These are phyloP conservation scores for Glonium stellatum DNA, from an alignment of 495 filamentous ascomycete species.

Conservation along the genomic window DNA sequence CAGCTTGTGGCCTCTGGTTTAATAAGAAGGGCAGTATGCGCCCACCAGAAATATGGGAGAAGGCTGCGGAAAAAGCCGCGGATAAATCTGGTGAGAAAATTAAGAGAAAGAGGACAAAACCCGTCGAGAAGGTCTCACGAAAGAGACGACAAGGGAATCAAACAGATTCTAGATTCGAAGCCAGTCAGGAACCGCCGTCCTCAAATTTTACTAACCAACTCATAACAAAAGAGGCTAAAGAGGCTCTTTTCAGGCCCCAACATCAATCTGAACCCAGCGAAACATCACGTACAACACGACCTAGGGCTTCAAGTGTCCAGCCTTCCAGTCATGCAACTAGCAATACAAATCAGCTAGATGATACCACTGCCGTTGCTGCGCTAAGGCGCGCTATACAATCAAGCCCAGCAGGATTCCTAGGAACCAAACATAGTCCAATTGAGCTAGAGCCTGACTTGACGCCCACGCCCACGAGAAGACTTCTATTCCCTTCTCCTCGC, in stretches of 20 bases:
- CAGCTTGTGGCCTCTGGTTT: slow-evolving; percentile 88
- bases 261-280: not conserved
- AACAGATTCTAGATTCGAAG: slow-evolving; percentile 14
- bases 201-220: not conserved
- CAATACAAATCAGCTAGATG: slow-evolving; percentile 30
- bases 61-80: slow-evolving; percentile 37
- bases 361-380: slow-evolving; percentile 51
- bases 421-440: slow-evolving; percentile 60
- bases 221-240: not conserved
- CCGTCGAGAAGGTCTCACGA: slow-evolving; percentile 9
- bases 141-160: slow-evolving; percentile 15
- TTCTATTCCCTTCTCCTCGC: slow-evolving; percentile 61
- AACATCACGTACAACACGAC: not conserved
- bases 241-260: not conserved
- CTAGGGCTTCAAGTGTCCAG: slow-evolving; percentile 8
- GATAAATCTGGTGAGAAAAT: slow-evolving; percentile 27
- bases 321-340: not conserved
- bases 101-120: slow-evolving; percentile 32
- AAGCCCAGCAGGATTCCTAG: slow-evolving; percentile 58
- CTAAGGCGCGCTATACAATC: slow-evolving; percentile 61
- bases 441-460: slow-evolving; percentile 51
- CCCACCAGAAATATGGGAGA: slow-evolving; percentile 76
- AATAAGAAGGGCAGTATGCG: slow-evolving; percentile 79
- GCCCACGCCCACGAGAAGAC: slow-evolving; percentile 59
- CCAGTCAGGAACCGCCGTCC: slow-evolving; percentile 9